These are phyloP conservation scores for Arachnopeziza araneosa DNA, from an alignment of 2,329 filamentous ascomycete species.

Conservation along the genomic window DNA sequence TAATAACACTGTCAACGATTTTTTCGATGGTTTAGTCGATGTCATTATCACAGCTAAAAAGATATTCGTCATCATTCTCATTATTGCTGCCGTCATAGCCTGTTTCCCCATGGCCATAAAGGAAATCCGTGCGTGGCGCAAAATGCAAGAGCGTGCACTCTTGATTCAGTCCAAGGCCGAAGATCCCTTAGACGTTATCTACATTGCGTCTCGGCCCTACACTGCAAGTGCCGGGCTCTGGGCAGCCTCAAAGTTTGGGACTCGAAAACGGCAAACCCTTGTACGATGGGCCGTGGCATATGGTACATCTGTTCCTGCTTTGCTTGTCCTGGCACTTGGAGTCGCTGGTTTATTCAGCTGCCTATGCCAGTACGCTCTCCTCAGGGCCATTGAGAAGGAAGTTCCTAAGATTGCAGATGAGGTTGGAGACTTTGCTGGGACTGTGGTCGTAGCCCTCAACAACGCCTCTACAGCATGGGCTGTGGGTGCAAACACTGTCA, in stretches of 20 bases:
- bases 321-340: constrained; percentile 64
- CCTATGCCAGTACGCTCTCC: constrained; percentile 61
- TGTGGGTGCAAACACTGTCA: constrained; percentile 53
- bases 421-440: constrained; percentile 59
- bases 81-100: constrained; percentile 63
- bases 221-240: constrained; percentile 69
- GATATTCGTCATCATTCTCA: constrained; percentile 70
- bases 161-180: constrained; percentile 60
- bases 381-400: constrained; percentile 57
- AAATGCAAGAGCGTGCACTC: constrained; percentile 63
- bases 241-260: constrained; percentile 58
- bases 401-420: constrained; percentile 59
- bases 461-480: constrained; percentile 63
- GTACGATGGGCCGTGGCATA: constrained; percentile 60
- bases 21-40: constrained; percentile 69
- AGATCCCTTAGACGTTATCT: constrained; percentile 83
- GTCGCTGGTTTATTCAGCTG: constrained; percentile 62
- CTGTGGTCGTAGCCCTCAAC: constrained; percentile 56
- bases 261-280: constrained; percentile 60
- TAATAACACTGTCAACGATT: constrained; percentile 73
- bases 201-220: constrained; percentile 77
- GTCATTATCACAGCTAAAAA: constrained; percentile 65
- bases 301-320: constrained; percentile 58
- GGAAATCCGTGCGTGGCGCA: constrained; percentile 72
- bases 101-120: constrained; percentile 76